Evolutionary conservation across 768 basidiomycete species (phyloP), one percentile per base, ranked within the genome.

Genomic region (Cytidiella melzeri): DNA sequence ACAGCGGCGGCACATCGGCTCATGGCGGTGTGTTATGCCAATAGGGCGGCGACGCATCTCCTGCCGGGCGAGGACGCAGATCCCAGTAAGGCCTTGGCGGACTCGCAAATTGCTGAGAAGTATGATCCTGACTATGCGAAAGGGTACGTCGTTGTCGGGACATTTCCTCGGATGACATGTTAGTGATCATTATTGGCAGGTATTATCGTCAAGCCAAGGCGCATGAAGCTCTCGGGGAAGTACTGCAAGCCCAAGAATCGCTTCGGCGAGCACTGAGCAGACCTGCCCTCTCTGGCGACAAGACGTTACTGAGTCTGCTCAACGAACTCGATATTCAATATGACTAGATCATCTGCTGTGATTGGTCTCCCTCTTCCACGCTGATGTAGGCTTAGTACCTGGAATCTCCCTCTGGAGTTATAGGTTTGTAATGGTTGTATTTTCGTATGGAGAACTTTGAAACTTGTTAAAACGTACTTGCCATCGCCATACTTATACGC

Each of bases 141-240:
- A 59, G 59, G 57, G 67, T 70, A 47, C 11, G 64, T 53, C n/a
- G 37, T 28, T 13, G 11, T 47, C 20, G 26, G 25, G 20, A n/a
- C n/a, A 11, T 9, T 24, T 18, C 5, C 10, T n/a, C 30, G n/a
- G n/a, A 28, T 28, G 51, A 12, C 30, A 34, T 27, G 13, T 24
- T 6, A 9, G 41, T 12, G 45, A 36, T 42, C n/a, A 24, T 37
- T 10, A 41, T 15, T 21, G 27, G 5, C 46, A 67, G 66, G 37
- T 67, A 67, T 48, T 56, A 61, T 41, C 64, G 66, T 28, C 63
- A 67, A 48, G 65, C 66, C 13, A 61, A 57, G 2, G 66, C 66
- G 1, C 53, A 54, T 36, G 54, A 61, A 49, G 23, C 51, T 9
- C 39, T 66, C 18, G 53, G 54, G 1, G 52, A 61, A 18, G 25